Percentiles rank a stretch among this genome's conserved stretches.
These are phyloP conservation scores for Vanrija pseudolonga DNA, from an alignment of 1,284 basidiomycete genomes.

Conservation along the genomic window DNA sequence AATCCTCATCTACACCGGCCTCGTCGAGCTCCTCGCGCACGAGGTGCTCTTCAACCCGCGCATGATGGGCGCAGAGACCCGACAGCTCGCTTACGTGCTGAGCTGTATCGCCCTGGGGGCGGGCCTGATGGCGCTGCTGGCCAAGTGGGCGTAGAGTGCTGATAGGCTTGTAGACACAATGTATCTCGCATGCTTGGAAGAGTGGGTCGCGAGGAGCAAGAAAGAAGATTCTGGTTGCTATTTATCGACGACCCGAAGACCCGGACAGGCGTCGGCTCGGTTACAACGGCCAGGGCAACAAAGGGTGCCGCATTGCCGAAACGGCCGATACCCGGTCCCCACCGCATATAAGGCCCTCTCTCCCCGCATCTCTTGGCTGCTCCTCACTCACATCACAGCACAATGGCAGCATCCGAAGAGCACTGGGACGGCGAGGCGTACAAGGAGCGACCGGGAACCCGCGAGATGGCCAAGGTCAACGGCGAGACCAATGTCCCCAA, in stretches of 20 bases:
- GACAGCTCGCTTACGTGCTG: constrained; percentile 29
- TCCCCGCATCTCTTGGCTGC: no score
- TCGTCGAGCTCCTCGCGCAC: constrained; percentile 37
- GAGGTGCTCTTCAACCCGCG: constrained; percentile 46
- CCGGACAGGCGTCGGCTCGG: no score
- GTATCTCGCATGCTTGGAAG: no score
- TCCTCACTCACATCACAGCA: not conserved
- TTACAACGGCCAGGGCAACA: no score
- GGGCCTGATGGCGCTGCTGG: constrained; percentile 51
- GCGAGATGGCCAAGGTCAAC: constrained; percentile 7
- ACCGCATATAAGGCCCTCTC: no score
- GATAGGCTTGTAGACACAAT: no score
- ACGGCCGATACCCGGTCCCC: no score
- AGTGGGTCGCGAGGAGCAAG: no score
- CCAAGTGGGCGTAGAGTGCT: constrained; percentile 3
- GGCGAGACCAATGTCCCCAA: constrained; percentile 19
- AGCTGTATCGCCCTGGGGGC: constrained; percentile 46
- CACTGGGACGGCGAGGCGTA: constrained; percentile 36
- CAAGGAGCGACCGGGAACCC: constrained; percentile 24
- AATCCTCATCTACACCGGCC: constrained; percentile 26
- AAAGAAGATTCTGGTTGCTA: no score
- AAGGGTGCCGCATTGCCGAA: no score
- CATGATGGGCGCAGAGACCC: constrained; percentile 39
- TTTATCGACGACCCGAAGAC: no score
- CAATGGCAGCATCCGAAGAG: constrained; percentile 14